These are phyloP conservation scores for Termitomyces sp. DNA, from an alignment of 768 basidiomycete genomes.

Conservation along the genomic window DNA sequence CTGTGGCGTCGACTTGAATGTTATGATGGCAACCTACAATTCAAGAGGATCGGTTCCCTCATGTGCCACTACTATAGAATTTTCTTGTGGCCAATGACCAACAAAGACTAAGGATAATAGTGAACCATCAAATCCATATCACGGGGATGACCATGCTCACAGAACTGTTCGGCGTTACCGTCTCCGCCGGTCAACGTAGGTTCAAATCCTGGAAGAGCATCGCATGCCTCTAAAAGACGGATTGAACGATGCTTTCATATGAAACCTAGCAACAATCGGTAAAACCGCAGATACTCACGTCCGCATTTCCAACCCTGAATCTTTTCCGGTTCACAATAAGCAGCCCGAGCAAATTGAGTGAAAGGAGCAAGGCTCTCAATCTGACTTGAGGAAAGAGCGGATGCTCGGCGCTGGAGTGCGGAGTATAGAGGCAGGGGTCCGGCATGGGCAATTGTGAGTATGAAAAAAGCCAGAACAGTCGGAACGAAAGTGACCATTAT, in stretches of 20 bases:
- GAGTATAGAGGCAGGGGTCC: slow-evolving; percentile 1
- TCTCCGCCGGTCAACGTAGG: slow-evolving; percentile 27
- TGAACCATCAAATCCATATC: neutral
- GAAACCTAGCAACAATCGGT: neutral
- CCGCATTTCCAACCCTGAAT: slow-evolving; percentile 28
- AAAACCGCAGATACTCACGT: slow-evolving; percentile 13
- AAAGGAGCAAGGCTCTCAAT: slow-evolving; percentile 19
- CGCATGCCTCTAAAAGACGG: slow-evolving; percentile 22
- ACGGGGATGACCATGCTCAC: slow-evolving; percentile 13
- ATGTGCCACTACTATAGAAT: slow-evolving; percentile 45
- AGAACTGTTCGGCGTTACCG: slow-evolving; percentile 28
- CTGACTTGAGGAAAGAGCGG: slow-evolving; percentile 8
- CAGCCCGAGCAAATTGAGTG: slow-evolving; percentile 30
- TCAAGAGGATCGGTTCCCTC: slow-evolving; percentile 48
- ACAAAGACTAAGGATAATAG: slow-evolving; percentile 25
- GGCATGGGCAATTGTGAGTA: slow-evolving; percentile 10
- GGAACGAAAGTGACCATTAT: slow-evolving; percentile 3
- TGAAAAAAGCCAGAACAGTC: slow-evolving; percentile 1
- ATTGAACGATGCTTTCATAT: neutral
- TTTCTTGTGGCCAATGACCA: slow-evolving; percentile 41
- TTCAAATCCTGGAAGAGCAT: slow-evolving; percentile 27
- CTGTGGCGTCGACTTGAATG: neutral
- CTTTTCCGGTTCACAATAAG: slow-evolving; percentile 25
- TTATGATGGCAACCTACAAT: slow-evolving; percentile 26
- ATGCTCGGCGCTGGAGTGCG: slow-evolving; percentile 3